Base-by-base conservation (phyloP, 768 basidiomycete genomes). In the Boletales sp. region DNA sequence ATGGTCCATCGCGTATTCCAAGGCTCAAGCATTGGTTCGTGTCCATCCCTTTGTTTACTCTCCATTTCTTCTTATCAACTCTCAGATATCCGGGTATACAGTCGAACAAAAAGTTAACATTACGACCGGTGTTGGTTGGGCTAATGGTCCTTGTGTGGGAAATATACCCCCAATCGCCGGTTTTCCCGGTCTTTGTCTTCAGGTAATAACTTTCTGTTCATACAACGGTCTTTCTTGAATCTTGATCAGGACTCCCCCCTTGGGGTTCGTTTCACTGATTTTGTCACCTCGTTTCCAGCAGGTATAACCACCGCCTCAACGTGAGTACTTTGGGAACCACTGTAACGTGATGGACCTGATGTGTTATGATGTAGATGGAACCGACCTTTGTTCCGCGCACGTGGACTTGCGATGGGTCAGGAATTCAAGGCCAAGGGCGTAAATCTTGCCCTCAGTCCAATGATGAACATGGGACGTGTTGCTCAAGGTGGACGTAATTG, bases 401-500 rank as follows among this genome's bases (percentile, higher is more conserved):
- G 93, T 24, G 93, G 89, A 3, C 61, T 80, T 4, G 83, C 79
- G 37, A 87, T 97, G 81, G 94, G 92, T 17, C 61, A 75, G 47
- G 94, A 98, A 65, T 86, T 90, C 69, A 76, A 76, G 48, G 83
- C 81, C 24, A 93, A 94, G 63, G 94, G 94, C 19, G 83, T 90
- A 40, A 81, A 97, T 58, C 71, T 94, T 43, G 86, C 83, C 10
- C 76, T 94, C 8, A 80, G 78, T 27, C 80, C 90, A 0, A 89
- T 89, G 86, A 93, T 90, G 83, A 93, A 94, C 64, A 80, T 94
- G 73, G 88, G 86, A 1, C 81, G 89, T 15, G 69, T 85, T 17
- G 83, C 87, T 3, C 74, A 80, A 55, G 90, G 87, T 8, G 94
- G 94, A 15, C 75, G 94, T 27, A 92, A 94, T 67, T 95, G 91